phyloP scores from a whole-genome alignment of 169 alveolate species.

The Theileria equi region DNA sequence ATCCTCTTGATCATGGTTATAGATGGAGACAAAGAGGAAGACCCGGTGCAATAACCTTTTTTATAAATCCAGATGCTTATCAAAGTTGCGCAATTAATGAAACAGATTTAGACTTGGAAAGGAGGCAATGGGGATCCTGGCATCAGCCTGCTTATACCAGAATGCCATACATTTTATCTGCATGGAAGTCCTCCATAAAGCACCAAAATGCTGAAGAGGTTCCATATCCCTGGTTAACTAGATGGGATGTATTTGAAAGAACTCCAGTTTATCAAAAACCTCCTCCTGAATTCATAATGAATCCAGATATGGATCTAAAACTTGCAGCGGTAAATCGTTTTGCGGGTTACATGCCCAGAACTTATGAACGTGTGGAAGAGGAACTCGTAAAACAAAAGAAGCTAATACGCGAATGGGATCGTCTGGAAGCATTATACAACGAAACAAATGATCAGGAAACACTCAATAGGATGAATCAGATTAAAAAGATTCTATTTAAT shows the following conservation, averaged over 20 bases:
- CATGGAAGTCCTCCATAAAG: slow-evolving; percentile 21
- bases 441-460: slow-evolving; percentile 12
- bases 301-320: slow-evolving; percentile 66
- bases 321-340: slow-evolving; percentile 72
- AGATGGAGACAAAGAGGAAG: slow-evolving; percentile 60
- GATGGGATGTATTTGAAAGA: slow-evolving; percentile 42
- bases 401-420: slow-evolving; percentile 57
- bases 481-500: slow-evolving; percentile 44
- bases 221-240: slow-evolving; percentile 47
- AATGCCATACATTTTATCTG: slow-evolving; percentile 23
- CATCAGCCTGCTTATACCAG: slow-evolving; percentile 53
- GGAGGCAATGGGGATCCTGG: slow-evolving; percentile 80
- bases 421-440: slow-evolving; percentile 45
- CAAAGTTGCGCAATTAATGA: slow-evolving; percentile 59
- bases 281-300: slow-evolving; percentile 63
- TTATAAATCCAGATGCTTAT: slow-evolving; percentile 70
- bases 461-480: slow-evolving; percentile 27
- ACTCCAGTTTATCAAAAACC: slow-evolving; percentile 17
- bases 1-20: slow-evolving; percentile 71
- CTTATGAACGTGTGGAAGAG: too few relatives aligned
- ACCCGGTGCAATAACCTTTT: slow-evolving; percentile 64
- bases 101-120: slow-evolving; percentile 72
- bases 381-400: slow-evolving; percentile 37
- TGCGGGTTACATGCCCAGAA: slow-evolving; percentile 66
- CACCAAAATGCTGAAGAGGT: slow-evolving; percentile 52